phyloP scores from a whole-genome alignment of 2,329 filamentous ascomycete genomes.

The Harringtonia aguacate region DNA sequence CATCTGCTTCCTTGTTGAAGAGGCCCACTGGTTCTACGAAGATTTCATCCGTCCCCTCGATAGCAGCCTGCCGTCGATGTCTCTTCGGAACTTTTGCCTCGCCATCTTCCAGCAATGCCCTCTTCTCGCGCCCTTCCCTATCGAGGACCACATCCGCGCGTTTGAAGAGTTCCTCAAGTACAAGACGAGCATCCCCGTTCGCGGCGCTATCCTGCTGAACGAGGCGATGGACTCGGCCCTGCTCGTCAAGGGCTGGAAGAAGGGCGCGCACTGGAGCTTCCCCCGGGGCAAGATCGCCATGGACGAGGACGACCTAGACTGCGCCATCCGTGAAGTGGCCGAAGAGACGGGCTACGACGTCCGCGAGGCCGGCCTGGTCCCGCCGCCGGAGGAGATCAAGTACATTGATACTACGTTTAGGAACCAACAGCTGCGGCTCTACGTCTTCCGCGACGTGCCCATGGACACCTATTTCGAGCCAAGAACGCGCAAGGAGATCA shows the following conservation, averaged over 20 bases:
- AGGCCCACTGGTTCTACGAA: slow-evolving; percentile 99
- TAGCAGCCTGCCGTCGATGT: slow-evolving; percentile 73
- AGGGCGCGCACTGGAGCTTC: slow-evolving; percentile 91
- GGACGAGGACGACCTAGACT: slow-evolving; percentile 87
- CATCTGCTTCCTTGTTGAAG: slow-evolving; percentile 97
- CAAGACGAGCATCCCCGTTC: slow-evolving; percentile 87
- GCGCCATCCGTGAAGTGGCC: slow-evolving; percentile 86
- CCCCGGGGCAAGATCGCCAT: slow-evolving; percentile 97
- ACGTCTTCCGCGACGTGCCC: slow-evolving; percentile 81
- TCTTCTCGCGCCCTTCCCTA: slow-evolving; percentile 69
- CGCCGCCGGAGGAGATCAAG: slow-evolving; percentile 61
- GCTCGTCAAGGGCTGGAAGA: slow-evolving; percentile 96
- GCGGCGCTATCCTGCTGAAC: slow-evolving; percentile 89
- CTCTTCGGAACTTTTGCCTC: slow-evolving; percentile 74
- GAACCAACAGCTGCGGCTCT: slow-evolving; percentile 86
- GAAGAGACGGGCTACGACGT: slow-evolving; percentile 94
- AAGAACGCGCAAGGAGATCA: slow-evolving; percentile 91
- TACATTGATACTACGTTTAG: slow-evolving; percentile 82
- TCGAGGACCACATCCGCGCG: slow-evolving; percentile 66
- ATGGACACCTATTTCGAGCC: slow-evolving; percentile 83
- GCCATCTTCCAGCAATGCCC: slow-evolving; percentile 93
- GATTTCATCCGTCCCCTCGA: slow-evolving; percentile 93
- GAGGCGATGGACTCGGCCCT: slow-evolving; percentile 88
- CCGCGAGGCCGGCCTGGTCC: slow-evolving; percentile 62
- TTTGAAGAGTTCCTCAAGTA: slow-evolving; percentile 91